Percentiles rank a stretch among this genome's conserved stretches.
These are phyloP conservation scores for Pelargonium citronellum DNA, from an alignment of 441 rosid species.

Conservation along the genomic window DNA sequence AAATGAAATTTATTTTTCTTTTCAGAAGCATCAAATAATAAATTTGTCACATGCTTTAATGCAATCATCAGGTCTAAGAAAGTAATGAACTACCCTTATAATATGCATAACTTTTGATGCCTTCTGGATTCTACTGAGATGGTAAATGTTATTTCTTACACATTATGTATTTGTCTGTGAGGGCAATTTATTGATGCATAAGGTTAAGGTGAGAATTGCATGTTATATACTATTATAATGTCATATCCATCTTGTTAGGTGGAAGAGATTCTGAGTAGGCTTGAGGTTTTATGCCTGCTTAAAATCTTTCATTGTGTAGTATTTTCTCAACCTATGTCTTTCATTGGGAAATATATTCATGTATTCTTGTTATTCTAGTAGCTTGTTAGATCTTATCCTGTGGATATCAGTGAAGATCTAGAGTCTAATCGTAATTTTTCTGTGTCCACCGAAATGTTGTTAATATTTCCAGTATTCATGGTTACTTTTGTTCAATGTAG, in stretches of 20 bases:
- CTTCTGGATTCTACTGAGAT: too few relatives aligned
- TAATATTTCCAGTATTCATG: slow-evolving; percentile 23
- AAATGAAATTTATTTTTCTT: too few relatives aligned
- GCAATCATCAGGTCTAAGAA: too few relatives aligned
- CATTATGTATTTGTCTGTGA: background rate
- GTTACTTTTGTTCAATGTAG: slow-evolving; percentile 38
- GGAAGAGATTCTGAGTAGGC: background rate
- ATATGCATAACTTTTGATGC: too few relatives aligned
- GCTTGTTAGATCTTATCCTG: background rate
- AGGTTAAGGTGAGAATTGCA: background rate
- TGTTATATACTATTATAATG: background rate
- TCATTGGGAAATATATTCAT: too few relatives aligned
- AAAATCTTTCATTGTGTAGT: background rate
- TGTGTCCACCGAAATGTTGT: slow-evolving; percentile 5
- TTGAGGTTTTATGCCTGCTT: slow-evolving; percentile 7
- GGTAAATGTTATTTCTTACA: background rate
- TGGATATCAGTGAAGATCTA: background rate
- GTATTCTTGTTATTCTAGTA: too few relatives aligned
- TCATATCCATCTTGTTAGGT: background rate
- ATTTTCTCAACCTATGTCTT: too few relatives aligned
- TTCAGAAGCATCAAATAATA: too few relatives aligned
- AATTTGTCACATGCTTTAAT: too few relatives aligned
- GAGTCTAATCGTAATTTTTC: background rate
- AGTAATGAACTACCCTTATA: too few relatives aligned
- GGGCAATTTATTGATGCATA: background rate